Percentiles rank a stretch among this genome's conserved stretches.
Conservation (phyloP, 805 yeast genomes). For the Zygotorulaspora chibaensis region DNA sequence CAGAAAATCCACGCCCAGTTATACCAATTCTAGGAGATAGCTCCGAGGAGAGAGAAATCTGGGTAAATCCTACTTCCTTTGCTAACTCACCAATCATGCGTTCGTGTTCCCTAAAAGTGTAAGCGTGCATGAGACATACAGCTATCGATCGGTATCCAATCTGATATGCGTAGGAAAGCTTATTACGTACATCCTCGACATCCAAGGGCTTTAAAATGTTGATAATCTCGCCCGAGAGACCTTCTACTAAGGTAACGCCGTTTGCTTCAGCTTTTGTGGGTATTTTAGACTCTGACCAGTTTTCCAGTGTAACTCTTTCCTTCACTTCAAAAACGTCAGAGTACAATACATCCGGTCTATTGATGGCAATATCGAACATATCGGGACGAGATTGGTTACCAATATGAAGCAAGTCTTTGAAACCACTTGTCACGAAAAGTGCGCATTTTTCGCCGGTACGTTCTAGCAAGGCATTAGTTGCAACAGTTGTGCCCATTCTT, state of each 20-base stretch:
- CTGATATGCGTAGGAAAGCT: slow-evolving; percentile 3
- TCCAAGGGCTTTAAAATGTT: slow-evolving; percentile 33
- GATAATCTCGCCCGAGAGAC: slow-evolving; percentile 46
- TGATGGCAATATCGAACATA: slow-evolving; percentile 76
- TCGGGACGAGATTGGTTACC: slow-evolving; percentile 92
- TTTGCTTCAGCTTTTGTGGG: slow-evolving; percentile 42
- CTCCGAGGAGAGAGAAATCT: slow-evolving; percentile 34
- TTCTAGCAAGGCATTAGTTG: slow-evolving; percentile 89
- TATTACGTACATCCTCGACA: neutral
- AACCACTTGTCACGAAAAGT: slow-evolving; percentile 81
- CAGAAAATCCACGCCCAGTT: slow-evolving; percentile 68
- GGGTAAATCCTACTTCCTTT: slow-evolving; percentile 24
- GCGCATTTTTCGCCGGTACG: slow-evolving; percentile 89
- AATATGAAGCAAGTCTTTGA: slow-evolving; percentile 71
- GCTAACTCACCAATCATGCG: slow-evolving; percentile 27
- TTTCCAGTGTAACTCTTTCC: slow-evolving; percentile 86
- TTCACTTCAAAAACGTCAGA: slow-evolving; percentile 77
- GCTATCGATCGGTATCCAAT: slow-evolving; percentile 27
- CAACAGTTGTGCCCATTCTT: slow-evolving; percentile 91
- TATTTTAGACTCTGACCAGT: slow-evolving; percentile 51
- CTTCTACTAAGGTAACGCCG: slow-evolving; percentile 18
- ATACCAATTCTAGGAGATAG: slow-evolving; percentile 57
- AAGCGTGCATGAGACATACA: slow-evolving; percentile 29
- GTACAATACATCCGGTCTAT: slow-evolving; percentile 67
- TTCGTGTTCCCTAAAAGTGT: slow-evolving; percentile 34